Evolutionary conservation across 202 grass and related monocot species (phyloP).

Genomic region (Brachypodium distachyon): DNA sequence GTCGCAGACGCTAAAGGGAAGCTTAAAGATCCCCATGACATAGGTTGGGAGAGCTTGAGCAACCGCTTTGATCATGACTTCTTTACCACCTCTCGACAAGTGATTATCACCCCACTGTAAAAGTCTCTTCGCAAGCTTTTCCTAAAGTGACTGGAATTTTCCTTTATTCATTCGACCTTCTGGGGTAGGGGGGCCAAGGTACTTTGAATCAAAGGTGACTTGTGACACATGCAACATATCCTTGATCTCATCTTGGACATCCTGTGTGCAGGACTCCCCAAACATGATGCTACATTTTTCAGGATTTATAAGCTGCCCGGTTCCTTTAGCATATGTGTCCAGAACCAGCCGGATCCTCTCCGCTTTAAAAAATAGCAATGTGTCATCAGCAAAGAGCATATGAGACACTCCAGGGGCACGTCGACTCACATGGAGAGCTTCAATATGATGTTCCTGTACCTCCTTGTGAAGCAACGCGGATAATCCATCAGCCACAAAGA

Average conservation of each 20-base stretch:
- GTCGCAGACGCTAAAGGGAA: not conserved
- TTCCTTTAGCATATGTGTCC: too few species aligned
- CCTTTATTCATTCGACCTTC: not conserved
- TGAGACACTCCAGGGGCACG: not conserved
- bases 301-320: not conserved
- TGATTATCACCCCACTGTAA: not conserved
- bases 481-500: not conserved
- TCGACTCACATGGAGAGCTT: not conserved
- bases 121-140: not conserved
- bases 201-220: not conserved
- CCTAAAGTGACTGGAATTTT: not conserved
- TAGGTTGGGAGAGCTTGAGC: not conserved
- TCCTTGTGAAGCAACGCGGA: not conserved
- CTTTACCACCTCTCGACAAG: not conserved
- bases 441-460: fast-evolving
- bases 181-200: not conserved
- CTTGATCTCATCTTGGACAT: not conserved
- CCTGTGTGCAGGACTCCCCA: not conserved
- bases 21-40: not conserved
- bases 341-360: not conserved
- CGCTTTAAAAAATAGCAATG: not conserved
- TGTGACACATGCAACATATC: not conserved
- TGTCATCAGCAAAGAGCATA: not conserved
- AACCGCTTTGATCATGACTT: not conserved
- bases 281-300: not conserved